Conservation (phyloP, 2,329 filamentous ascomycete genomes). For the Cryphonectria carpinicola region DNA sequence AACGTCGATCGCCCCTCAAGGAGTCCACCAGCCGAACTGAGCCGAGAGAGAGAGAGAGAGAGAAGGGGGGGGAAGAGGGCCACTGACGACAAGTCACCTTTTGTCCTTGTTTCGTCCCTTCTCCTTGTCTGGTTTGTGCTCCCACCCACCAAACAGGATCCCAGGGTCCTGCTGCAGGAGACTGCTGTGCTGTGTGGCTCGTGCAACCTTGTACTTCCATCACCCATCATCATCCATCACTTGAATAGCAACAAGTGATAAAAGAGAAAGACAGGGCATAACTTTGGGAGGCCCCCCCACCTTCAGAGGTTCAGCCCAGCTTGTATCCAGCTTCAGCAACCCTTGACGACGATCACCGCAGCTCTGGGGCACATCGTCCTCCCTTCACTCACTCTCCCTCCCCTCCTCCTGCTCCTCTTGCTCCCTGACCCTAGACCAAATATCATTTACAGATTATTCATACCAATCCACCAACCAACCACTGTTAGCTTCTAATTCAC, state of each 20-base stretch:
- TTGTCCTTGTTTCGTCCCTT: no score
- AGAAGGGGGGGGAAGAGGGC: no score
- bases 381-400: conserved; percentile 10
- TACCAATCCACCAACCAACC: not conserved
- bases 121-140: not conserved
- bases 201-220: not conserved
- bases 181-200: not conserved
- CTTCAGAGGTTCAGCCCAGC: not conserved
- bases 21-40: not conserved
- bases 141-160: not conserved
- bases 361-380: not conserved
- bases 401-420: not conserved
- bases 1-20: conserved; percentile 10
- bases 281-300: not conserved
- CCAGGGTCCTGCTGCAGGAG: not conserved
- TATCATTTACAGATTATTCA: not conserved
- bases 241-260: not conserved
- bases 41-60: not conserved
- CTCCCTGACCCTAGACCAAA: not conserved
- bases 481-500: not conserved
- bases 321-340: not conserved
- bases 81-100: no score
- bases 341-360: not conserved
- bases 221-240: not conserved
- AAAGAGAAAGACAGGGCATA: not conserved